Percentiles rank a stretch among this genome's conserved stretches.
These are phyloP conservation scores for Fusarium aywerte DNA, from an alignment of 2,329 filamentous ascomycete species.

Conservation along the genomic window DNA sequence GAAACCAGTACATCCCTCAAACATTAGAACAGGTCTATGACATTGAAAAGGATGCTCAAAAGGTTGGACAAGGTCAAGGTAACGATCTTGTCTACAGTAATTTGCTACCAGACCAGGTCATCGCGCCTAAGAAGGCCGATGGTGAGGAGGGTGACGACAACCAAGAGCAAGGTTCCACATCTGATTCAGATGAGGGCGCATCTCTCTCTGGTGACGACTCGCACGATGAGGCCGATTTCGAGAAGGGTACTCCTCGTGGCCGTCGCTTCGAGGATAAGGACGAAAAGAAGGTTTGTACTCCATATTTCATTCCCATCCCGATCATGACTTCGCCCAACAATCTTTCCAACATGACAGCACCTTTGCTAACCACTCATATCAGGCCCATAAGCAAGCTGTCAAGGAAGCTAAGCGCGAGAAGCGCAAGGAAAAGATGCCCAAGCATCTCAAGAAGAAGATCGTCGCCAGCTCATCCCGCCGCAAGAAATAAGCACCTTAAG, in stretches of 20 bases:
- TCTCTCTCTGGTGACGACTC: slow-evolving; percentile 58
- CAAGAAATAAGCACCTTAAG: slow-evolving; percentile 64
- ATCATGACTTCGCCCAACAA: too few relatives aligned
- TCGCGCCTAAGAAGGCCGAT: slow-evolving; percentile 52
- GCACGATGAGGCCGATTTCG: slow-evolving; percentile 65
- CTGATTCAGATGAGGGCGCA: slow-evolving; percentile 61
- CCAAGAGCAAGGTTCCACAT: slow-evolving; percentile 49
- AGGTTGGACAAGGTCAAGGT: slow-evolving; percentile 77
- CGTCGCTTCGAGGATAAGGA: slow-evolving; percentile 93
- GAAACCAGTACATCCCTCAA: slow-evolving; percentile 96
- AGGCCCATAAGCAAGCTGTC: slow-evolving; percentile 83
- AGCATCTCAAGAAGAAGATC: slow-evolving; percentile 92
- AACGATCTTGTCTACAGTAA: slow-evolving; percentile 86
- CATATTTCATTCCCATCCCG: neutral
- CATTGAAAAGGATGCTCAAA: slow-evolving; percentile 87
- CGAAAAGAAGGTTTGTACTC: slow-evolving; percentile 73
- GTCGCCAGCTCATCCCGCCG: slow-evolving; percentile 71
- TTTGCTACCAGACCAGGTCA: slow-evolving; percentile 77
- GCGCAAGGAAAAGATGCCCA: slow-evolving; percentile 94
- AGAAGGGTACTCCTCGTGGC: slow-evolving; percentile 77
- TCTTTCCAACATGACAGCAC: neutral
- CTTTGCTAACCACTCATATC: slow-evolving; percentile 38
- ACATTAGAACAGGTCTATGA: slow-evolving; percentile 97
- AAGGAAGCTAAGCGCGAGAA: slow-evolving; percentile 97
- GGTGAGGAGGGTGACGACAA: slow-evolving; percentile 54